phyloP scores from a whole-genome alignment of 306 rosid species.

The Malus fusca region DNA sequence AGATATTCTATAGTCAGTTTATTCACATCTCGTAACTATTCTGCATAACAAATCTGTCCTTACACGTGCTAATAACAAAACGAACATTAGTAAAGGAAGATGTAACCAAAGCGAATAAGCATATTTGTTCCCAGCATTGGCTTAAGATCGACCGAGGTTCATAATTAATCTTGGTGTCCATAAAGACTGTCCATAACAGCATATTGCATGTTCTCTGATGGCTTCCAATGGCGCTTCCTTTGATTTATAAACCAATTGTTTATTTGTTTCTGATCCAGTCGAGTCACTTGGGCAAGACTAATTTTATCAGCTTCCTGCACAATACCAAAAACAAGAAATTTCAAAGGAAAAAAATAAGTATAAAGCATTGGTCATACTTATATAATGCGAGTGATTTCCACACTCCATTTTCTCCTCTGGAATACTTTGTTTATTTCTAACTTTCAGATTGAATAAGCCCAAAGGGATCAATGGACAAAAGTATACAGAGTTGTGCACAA shows the following conservation, averaged over 20 bases:
- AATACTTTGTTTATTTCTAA: not conserved
- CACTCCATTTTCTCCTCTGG: not conserved
- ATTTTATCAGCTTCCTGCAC: slow-evolving; percentile 63
- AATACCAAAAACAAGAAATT: not conserved
- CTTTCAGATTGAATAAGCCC: not conserved
- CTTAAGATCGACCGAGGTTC: not conserved
- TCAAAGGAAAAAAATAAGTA: too few relatives aligned
- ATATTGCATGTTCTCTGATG: slow-evolving; percentile 47
- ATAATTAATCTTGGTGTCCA: slow-evolving; percentile 21
- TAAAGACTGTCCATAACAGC: slow-evolving; percentile 41
- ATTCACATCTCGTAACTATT: not conserved
- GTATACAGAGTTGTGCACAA: not conserved
- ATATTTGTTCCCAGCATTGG: not conserved
- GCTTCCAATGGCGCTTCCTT: slow-evolving; percentile 88
- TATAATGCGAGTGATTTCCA: too few relatives aligned
- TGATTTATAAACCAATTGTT: slow-evolving; percentile 85
- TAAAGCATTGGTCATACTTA: too few relatives aligned
- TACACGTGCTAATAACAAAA: not conserved
- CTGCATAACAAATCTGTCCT: not conserved
- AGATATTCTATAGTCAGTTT: not conserved
- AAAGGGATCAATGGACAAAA: not conserved
- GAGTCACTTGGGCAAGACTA: slow-evolving; percentile 52
- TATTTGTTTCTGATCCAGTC: slow-evolving; percentile 64
- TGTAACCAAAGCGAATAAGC: not conserved
- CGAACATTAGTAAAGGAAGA: not conserved